Evolutionary conservation across 208 protist genomes (phyloP).

Genomic region (Leptomonas pyrrhocoris): DNA sequence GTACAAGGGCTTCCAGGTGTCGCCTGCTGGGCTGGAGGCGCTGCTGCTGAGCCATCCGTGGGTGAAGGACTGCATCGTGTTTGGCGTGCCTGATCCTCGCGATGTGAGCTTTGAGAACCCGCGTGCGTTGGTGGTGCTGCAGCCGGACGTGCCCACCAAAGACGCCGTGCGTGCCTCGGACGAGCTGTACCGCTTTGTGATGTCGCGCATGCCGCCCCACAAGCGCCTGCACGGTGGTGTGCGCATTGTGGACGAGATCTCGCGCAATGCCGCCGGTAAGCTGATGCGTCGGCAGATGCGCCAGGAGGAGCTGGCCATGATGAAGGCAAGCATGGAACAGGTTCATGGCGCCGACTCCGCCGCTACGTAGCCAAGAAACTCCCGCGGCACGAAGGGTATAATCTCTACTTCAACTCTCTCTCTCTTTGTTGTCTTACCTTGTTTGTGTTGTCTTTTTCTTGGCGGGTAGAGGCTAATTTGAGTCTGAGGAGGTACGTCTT

Average conservation of each 20-base stretch:
- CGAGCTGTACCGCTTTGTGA: slow-evolving; percentile 51
- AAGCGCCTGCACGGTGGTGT: slow-evolving; percentile 80
- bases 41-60: slow-evolving; percentile 54
- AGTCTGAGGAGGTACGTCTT: background rate
- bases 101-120: slow-evolving; percentile 70
- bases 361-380: background rate
- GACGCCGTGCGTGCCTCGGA: slow-evolving; percentile 45
- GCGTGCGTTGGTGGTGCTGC: slow-evolving; percentile 71
- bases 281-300: slow-evolving; percentile 70
- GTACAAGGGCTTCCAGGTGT: slow-evolving; percentile 90
- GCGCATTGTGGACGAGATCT: slow-evolving; percentile 67
- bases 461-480: background rate
- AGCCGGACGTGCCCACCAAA: slow-evolving; percentile 21
- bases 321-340: slow-evolving; percentile 38
- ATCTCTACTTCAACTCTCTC: background rate
- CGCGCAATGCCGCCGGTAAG: slow-evolving; percentile 78
- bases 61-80: slow-evolving; percentile 72
- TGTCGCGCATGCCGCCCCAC: slow-evolving; percentile 54
- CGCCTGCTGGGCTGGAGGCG: slow-evolving; percentile 79
- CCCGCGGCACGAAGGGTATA: slow-evolving; percentile 1
- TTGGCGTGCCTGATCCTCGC: slow-evolving; percentile 57
- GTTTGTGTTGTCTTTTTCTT: background rate
- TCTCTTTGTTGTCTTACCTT: background rate
- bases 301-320: slow-evolving; percentile 36
- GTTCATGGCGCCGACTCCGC: background rate